Percentiles rank a stretch among this genome's conserved stretches.
Conservation (phyloP, 148 eudicot species). For the Bassia scoparia region DNA sequence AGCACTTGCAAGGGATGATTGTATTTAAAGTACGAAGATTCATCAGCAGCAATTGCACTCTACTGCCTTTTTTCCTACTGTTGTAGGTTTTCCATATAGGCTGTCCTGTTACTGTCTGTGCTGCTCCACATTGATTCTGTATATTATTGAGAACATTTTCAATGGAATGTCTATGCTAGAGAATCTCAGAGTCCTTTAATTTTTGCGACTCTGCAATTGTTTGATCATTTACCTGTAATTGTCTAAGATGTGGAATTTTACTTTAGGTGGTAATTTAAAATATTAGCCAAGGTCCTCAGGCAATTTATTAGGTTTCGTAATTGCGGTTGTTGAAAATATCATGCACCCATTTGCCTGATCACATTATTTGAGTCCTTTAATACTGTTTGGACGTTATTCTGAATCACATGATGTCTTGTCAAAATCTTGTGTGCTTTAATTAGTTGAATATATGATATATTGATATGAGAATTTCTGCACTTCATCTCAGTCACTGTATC, state of each 20-base stretch:
- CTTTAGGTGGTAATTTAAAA: not conserved
- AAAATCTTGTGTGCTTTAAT: no score
- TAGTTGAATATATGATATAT: no score
- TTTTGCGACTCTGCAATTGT: not conserved
- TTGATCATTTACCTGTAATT: not conserved
- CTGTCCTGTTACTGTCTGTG: not conserved
- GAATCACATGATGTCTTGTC: not conserved
- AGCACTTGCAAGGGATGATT: not conserved
- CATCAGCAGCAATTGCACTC: not conserved
- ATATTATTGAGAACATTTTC: not conserved
- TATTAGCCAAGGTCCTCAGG: no score
- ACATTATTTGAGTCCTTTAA: not conserved
- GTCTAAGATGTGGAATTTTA: not conserved
- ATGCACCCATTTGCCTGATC: not conserved
- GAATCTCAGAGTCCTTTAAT: not conserved
- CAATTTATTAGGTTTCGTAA: not conserved
- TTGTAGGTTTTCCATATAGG: not conserved
- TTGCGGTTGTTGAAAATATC: not conserved
- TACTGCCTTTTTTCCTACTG: not conserved
- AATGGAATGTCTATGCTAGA: not conserved
- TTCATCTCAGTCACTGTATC: not conserved
- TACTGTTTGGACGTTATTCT: not conserved
- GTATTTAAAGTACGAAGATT: not conserved
- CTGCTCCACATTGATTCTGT: not conserved
- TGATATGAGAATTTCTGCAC: not conserved